These are phyloP conservation scores for Talaromyces funiculosus DNA, from an alignment of 2,329 filamentous ascomycete species.

Conservation along the genomic window DNA sequence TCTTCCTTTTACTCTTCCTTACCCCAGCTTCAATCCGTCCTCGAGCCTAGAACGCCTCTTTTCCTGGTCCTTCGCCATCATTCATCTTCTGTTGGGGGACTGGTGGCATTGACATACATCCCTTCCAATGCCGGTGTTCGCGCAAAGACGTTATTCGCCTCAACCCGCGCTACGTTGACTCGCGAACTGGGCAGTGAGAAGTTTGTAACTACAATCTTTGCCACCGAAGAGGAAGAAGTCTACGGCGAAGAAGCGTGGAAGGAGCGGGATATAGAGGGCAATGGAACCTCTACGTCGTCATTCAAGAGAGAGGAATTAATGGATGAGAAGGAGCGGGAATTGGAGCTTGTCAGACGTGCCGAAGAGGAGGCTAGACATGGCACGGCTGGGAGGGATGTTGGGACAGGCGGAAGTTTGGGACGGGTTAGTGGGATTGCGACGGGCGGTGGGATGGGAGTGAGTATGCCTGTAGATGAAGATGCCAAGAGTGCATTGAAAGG, in stretches of 20 bases:
- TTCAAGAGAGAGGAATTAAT: conserved; percentile 47
- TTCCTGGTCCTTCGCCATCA: conserved; percentile 56
- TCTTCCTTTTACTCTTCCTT: conserved; percentile 48
- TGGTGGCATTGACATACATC: conserved; percentile 57
- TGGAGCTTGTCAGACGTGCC: conserved; percentile 53
- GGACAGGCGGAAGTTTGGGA: conserved; percentile 37
- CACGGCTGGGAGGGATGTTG: conserved; percentile 46
- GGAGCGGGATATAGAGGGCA: conserved; percentile 46
- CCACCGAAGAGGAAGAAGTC: conserved; percentile 55
- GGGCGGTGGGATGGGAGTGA: conserved; percentile 41
- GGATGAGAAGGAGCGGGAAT: conserved; percentile 55
- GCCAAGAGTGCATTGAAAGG: conserved; percentile 47
- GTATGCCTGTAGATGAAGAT: conserved; percentile 49
- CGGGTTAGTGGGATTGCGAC: conserved; percentile 20
- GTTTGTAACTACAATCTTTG: conserved; percentile 55
- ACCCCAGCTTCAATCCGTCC: conserved; percentile 43
- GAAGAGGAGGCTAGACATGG: conserved; percentile 54
- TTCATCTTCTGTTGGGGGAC: conserved; percentile 22
- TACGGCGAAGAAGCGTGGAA: conserved; percentile 49
- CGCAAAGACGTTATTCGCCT: conserved; percentile 61
- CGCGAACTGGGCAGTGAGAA: conserved; percentile 58
- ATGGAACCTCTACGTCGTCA: conserved; percentile 22
- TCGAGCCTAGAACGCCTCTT: conserved; percentile 51
- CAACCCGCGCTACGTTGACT: conserved; percentile 55
- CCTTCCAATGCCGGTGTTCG: conserved; percentile 59